Evolutionary conservation across 495 filamentous ascomycete species (phyloP).

Genomic region (Xylaria cubensis): DNA sequence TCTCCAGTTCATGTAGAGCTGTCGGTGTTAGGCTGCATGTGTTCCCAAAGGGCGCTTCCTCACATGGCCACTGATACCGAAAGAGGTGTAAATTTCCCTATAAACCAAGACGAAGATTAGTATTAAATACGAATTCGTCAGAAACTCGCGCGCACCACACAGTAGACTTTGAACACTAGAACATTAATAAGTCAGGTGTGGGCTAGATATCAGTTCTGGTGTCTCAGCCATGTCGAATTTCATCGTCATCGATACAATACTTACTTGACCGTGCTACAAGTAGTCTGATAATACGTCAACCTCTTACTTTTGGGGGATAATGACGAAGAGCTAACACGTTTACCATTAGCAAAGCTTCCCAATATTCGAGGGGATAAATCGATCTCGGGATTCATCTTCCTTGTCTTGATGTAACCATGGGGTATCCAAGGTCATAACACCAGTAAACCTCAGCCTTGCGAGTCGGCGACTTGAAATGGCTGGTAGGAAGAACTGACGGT

Average conservation of each 20-base stretch:
- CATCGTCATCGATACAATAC: background rate
- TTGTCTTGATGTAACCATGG: background rate
- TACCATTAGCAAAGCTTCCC: no score
- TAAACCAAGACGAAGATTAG: background rate
- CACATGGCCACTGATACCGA: background rate
- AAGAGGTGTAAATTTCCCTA: background rate
- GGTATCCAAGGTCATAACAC: background rate
- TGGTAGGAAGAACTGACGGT: background rate
- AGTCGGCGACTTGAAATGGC: conserved; percentile 2
- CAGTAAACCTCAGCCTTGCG: conserved; percentile 7
- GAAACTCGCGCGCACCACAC: background rate
- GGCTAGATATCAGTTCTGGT: background rate
- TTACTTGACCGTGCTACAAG: background rate
- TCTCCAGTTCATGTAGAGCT: background rate
- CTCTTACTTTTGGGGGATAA: background rate
- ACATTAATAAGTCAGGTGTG: background rate
- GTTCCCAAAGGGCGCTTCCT: background rate
- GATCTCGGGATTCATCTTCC: background rate
- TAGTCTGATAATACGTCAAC: background rate
- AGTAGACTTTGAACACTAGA: background rate
- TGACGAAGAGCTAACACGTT: background rate
- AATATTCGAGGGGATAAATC: background rate
- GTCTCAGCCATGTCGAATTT: conserved; percentile 10
- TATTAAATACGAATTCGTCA: background rate
- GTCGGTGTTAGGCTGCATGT: background rate